These are phyloP conservation scores for Schizosaccharomyces osmophilus DNA, from an alignment of 805 yeast species.

Conservation along the genomic window DNA sequence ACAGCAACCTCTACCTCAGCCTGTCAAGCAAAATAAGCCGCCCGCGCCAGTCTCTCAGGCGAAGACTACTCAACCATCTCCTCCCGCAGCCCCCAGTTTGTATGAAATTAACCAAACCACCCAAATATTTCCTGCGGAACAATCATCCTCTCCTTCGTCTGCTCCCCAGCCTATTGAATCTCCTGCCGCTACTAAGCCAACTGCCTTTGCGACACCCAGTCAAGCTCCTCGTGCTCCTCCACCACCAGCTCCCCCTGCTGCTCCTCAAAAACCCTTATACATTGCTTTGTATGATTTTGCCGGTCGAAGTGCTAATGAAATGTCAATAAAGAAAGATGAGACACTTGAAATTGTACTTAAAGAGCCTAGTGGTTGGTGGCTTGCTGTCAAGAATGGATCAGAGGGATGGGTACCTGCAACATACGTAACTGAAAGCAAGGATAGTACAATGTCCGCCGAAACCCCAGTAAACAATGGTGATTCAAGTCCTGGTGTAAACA, in stretches of 20 bases:
- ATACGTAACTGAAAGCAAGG: conserved; percentile 18
- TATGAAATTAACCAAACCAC: too few relatives aligned
- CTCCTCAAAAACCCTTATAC: conserved; percentile 40
- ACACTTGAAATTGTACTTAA: conserved; percentile 46
- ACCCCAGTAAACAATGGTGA: conserved; percentile 2
- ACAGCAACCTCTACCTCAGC: too few relatives aligned
- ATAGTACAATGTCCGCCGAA: background rate
- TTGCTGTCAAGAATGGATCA: conserved; percentile 32
- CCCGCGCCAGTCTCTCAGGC: background rate
- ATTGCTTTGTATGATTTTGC: conserved; percentile 73
- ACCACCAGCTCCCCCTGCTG: conserved; percentile 56
- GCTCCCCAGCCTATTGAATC: conserved; percentile 3
- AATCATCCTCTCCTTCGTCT: background rate
- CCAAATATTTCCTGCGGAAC: too few relatives aligned
- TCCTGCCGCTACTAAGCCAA: conserved; percentile 3
- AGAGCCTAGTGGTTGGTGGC: conserved; percentile 81
- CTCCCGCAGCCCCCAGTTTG: too few relatives aligned
- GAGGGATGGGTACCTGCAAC: conserved; percentile 97
- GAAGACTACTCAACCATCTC: too few relatives aligned
- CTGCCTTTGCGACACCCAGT: conserved; percentile 4
- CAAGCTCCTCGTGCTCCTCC: conserved; percentile 21
- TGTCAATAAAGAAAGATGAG: conserved; percentile 56
- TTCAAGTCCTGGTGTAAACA: background rate
- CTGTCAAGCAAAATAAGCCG: background rate
- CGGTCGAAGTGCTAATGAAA: conserved; percentile 65